Conservation (phyloP, 2,329 filamentous ascomycete species). For the Rhynchosporium graminicola region DNA sequence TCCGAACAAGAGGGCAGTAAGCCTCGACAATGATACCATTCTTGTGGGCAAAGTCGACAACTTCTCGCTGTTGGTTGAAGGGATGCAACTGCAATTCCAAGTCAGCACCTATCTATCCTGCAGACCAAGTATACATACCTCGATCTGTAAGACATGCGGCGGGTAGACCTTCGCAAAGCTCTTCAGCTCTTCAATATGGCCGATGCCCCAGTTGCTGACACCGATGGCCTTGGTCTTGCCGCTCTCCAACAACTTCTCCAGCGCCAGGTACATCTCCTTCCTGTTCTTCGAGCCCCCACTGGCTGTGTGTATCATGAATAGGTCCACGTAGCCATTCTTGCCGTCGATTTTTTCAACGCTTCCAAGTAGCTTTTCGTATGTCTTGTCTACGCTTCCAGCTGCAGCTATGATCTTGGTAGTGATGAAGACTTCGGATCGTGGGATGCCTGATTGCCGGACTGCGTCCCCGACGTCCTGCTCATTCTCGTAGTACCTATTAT, state of each 20-base stretch:
- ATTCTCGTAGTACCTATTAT: constrained; percentile 64
- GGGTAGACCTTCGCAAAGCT: constrained; percentile 65
- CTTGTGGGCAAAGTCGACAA: constrained; percentile 51
- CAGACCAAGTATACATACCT: constrained; percentile 51
- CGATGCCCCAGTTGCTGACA: constrained; percentile 70
- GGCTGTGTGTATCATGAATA: constrained; percentile 70
- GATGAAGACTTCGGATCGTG: constrained; percentile 62
- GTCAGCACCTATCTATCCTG: constrained; percentile 63
- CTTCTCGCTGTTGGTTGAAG: constrained; percentile 62
- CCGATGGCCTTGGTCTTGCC: constrained; percentile 67
- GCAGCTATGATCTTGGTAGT: constrained; percentile 69
- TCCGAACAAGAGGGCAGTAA: constrained; percentile 58
- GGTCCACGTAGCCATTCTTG: constrained; percentile 64
- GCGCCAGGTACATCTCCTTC: constrained; percentile 64
- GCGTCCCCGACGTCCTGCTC: constrained; percentile 67
- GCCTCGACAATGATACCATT: constrained; percentile 55
- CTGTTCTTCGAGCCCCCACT: constrained; percentile 55
- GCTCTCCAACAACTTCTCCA: constrained; percentile 61
- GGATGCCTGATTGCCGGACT: constrained; percentile 55
- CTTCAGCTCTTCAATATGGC: constrained; percentile 69
- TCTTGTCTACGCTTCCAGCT: constrained; percentile 54
- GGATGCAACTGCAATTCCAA: constrained; percentile 63
- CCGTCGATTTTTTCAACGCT: constrained; percentile 64
- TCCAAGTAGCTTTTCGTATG: constrained; percentile 58
- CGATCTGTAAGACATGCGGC: constrained; percentile 72